Evolutionary conservation across 1,284 basidiomycete genomes (phyloP).

Genomic region (Irpex rosettiformis): DNA sequence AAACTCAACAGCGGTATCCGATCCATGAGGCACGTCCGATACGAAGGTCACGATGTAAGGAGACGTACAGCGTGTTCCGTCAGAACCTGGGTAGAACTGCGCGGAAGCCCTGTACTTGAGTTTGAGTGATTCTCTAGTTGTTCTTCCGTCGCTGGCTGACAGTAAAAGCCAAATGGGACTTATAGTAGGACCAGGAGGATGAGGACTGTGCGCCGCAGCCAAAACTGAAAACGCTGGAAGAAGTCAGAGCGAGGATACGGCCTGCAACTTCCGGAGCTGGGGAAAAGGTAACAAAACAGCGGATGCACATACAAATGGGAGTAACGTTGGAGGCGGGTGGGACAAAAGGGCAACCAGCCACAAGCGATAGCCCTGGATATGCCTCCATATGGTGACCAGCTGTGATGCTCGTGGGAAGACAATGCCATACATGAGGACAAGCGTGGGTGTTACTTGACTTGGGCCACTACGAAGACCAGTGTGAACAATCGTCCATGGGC

Average conservation of each 20-base stretch:
- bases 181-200: not conserved
- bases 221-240: not conserved
- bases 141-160: not conserved
- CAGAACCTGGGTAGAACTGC: not conserved
- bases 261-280: not conserved
- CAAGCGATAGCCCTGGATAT: not conserved
- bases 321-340: not conserved
- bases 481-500: not conserved
- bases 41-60: not conserved
- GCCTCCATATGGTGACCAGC: not conserved
- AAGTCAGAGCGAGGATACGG: not conserved
- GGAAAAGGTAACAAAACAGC: not conserved
- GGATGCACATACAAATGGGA: not conserved
- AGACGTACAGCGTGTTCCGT: not conserved
- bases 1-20: not conserved
- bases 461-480: not conserved
- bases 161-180: not conserved
- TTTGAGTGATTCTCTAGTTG: not conserved
- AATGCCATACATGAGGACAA: constrained; percentile 1
- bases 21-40: not conserved
- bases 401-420: not conserved
- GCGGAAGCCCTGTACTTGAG: not conserved
- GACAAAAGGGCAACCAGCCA: not conserved
- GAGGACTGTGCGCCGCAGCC: constrained; percentile 1
- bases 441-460: constrained; percentile 1